Base-by-base conservation (phyloP, 441 rosid genomes). In the Jatropha multifida region DNA sequence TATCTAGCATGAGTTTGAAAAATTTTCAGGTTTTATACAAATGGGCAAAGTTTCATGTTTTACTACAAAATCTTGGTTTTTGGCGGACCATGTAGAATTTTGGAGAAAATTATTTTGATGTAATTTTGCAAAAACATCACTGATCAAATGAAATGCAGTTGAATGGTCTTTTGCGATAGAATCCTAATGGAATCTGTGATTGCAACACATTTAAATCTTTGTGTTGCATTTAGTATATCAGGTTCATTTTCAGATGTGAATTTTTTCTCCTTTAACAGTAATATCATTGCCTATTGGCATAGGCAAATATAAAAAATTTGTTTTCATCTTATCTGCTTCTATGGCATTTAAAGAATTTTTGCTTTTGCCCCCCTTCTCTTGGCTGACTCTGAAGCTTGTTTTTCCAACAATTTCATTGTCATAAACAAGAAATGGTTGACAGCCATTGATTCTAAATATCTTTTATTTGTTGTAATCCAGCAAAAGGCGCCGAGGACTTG, bases 401-500 rank as follows among this genome's bases (percentile, higher is more conserved):
- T 46, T 20, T 0, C 11, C 2, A 61, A 60, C 51, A 26, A 44
- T 54, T 72, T 5, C 61, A 60, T 7, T 60, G 6, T 72, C 46
- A 17, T 20, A 23, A 23, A 40, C 18, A 14, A 44, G 40, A 17
- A 23, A 46, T 72, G 56, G 12, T 42, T 74, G 64, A 17, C 40
- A 42, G 46, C 26, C 8, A 10, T 58, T 56, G 26, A 41, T 68
- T 44, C 60, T 69, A 44, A 61, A 32, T 63, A 51, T 68, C 55
- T 72, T 87, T 54, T 68, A 64, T 78, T 61, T 82, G 27, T 72
- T 80, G 49, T 60, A 65, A 79, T 65, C 72, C 76, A 83, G 91
- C 79, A 96, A 85, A 84, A 86, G 80, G 79, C 88, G 81, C 37
- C 92, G 81, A 71, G 85, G 73, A 44, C 61, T 68, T 26, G 95